Conservation (phyloP, 169 alveolate species). For the Eimeria falciformis region DNA sequence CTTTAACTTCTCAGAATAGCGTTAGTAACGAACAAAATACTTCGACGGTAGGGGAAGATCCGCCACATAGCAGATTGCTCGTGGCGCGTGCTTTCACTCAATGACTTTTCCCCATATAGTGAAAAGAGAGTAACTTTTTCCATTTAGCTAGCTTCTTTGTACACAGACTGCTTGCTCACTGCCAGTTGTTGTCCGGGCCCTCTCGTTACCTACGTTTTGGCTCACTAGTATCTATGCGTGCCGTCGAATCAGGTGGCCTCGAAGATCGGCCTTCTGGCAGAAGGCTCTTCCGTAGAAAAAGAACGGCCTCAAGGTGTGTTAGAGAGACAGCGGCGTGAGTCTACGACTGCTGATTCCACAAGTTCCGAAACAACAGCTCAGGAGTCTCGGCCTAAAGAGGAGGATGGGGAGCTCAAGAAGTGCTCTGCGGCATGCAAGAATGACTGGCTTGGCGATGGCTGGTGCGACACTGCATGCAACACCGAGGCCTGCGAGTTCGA, state of each 20-base stretch:
- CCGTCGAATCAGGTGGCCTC: background rate
- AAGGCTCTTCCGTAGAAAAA: conserved; percentile 10
- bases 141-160: no score
- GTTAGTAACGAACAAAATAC: background rate
- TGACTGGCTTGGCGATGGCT: conserved; percentile 85
- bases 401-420: background rate
- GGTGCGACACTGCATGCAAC: conserved; percentile 85
- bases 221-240: background rate
- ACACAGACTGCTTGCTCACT: no score
- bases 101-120: no score
- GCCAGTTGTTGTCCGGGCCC: no score
- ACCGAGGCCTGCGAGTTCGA: conserved; percentile 81
- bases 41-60: background rate
- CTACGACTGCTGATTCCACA: conserved; percentile 32
- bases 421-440: conserved; percentile 78
- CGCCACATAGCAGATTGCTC: no score
- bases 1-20: background rate
- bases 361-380: background rate
- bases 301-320: conserved; percentile 40
- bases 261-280: conserved; percentile 29
- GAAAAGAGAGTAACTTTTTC: no score
- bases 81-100: no score
- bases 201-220: no score
- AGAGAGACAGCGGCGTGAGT: conserved; percentile 15
- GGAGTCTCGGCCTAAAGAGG: background rate